These are phyloP conservation scores for Ceratocystis destructans DNA, from an alignment of 2,329 filamentous ascomycete species.

Conservation along the genomic window DNA sequence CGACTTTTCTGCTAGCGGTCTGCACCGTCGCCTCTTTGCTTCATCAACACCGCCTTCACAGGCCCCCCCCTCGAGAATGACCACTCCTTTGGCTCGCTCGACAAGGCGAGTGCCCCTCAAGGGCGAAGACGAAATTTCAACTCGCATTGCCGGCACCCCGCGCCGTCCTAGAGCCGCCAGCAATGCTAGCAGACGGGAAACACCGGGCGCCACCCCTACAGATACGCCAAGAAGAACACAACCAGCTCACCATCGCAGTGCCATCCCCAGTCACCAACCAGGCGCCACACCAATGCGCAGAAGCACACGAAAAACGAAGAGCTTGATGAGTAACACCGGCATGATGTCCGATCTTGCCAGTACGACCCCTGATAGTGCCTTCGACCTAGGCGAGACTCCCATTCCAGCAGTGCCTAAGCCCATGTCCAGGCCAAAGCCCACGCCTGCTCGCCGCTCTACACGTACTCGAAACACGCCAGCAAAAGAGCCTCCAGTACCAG, in stretches of 20 bases:
- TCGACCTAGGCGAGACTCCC: constrained; percentile 10
- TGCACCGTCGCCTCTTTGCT: constrained; percentile 32
- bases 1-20: constrained; percentile 25
- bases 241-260: constrained; percentile 1
- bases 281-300: background rate
- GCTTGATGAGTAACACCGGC: background rate
- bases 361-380: constrained; percentile 12
- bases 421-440: constrained; percentile 5
- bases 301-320: background rate
- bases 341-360: constrained; percentile 18
- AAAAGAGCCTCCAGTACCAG: background rate
- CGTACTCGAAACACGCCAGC: background rate
- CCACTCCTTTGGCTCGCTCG: background rate
- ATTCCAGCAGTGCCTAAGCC: constrained; percentile 1
- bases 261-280: background rate
- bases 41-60: constrained; percentile 27
- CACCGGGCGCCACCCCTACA: background rate
- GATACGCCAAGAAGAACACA: background rate
- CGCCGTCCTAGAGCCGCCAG: constrained; percentile 5
- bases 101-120: constrained; percentile 16
- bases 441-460: constrained; percentile 3
- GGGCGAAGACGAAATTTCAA: constrained; percentile 13
- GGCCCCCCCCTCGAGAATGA: background rate
- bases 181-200: background rate
- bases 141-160: constrained; percentile 11